Base-by-base conservation (phyloP, 202 grass and related monocot species). In the Bolboschoenoplectus hybrid region DNA sequence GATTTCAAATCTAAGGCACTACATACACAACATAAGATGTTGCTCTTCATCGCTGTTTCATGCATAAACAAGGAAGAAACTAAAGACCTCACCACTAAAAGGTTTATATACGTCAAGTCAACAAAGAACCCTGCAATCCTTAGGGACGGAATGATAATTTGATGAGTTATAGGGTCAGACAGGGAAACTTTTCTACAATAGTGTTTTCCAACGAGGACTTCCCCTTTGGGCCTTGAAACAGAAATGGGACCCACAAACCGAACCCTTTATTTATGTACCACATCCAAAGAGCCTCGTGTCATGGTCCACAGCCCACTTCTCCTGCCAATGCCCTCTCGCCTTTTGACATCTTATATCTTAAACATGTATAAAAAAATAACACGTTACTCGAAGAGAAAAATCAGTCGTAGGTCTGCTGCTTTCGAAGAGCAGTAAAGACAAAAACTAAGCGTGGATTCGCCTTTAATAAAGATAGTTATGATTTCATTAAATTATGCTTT, bases 381-480 rank as follows among this genome's bases (percentile, higher is more conserved):
- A 9, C 7, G 50, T 57, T 35, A 76, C 49, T 36, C 39, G 14
- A 14, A 77, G 3, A 39, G 36, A 57, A 78, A 78, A 17, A 40
- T 78, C 12, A 78, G 74, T 78, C 50, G 12, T 77, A 38, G 32
- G 12, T 43, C 14, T 52, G 0, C 41, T 73, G 9, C 35, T 78
- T 78, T 17, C 8, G n/a, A 4, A 5, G 9, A 75, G n/a, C 38
- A 78, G 51, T 78, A 78, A 58, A 78, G 51, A 78, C 51, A 78
- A 78, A 78, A 78, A 78, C 53, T 78, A 78, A 56, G 73, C 38
- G 14, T 13, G 13, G 51, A 78, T 78, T 57, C 13, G 51, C 51
- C 51, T 78, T 78, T 78, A 78, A 57, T 9, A 57, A 57, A 77
- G 74, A 78, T 78, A 57, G 13, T 77, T 57, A 78, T 78, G 74